Evolutionary conservation across 2,329 filamentous ascomycete species (phyloP).

Genomic region (Phyllosticta citriasiana): DNA sequence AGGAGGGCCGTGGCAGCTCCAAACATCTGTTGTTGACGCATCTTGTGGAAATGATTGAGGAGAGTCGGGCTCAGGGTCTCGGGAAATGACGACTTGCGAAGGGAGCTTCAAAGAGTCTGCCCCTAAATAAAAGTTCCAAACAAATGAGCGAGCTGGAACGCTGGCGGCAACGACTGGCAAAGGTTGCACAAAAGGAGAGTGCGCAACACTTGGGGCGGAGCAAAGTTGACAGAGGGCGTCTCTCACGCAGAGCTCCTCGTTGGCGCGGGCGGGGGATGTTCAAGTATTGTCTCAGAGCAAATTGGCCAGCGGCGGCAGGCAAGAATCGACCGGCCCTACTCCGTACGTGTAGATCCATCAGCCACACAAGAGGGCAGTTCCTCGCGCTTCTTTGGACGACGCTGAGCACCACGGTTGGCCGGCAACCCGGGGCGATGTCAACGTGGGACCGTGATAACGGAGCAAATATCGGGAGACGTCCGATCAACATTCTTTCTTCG

Average conservation of each 20-base stretch:
- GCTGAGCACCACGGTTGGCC: background rate
- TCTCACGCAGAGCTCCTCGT: background rate
- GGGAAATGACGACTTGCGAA: background rate
- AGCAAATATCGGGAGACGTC: background rate
- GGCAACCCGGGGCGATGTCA: background rate
- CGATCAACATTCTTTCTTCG: background rate
- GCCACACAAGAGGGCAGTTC: background rate
- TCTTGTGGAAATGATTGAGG: conserved; percentile 6
- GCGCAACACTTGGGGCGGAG: background rate
- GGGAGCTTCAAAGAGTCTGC: background rate
- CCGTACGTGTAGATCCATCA: background rate
- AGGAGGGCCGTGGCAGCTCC: conserved; percentile 5
- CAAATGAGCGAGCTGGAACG: background rate
- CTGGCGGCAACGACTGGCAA: background rate
- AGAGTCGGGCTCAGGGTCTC: background rate
- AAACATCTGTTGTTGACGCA: background rate
- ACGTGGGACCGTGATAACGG: background rate
- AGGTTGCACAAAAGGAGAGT: background rate
- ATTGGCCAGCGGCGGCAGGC: background rate
- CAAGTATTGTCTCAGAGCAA: background rate
- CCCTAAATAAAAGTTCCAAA: background rate
- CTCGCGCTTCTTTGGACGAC: background rate
- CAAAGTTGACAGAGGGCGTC: background rate
- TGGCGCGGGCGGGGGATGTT: background rate
- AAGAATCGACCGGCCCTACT: background rate